phyloP scores from a whole-genome alignment of 140 eudicot species.

The Senecio squalidus region DNA sequence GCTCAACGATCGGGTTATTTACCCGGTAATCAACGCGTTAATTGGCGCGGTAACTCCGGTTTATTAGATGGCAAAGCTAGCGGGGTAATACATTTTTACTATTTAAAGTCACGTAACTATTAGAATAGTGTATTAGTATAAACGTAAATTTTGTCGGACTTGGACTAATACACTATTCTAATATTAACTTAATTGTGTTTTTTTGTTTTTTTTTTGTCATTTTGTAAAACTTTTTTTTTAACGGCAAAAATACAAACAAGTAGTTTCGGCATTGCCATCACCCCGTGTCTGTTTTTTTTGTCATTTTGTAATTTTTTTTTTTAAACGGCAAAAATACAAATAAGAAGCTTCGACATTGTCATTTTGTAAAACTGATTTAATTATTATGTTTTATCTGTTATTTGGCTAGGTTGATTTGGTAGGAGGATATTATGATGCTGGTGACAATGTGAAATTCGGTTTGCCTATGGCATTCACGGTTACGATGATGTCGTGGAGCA shows the following conservation, averaged over 20 bases:
- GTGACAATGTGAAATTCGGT: slow-evolving; percentile 98
- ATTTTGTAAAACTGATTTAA: not conserved
- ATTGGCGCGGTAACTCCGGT: slow-evolving; percentile 85
- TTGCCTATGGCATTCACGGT: slow-evolving; percentile 98
- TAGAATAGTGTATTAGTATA: too few relatives aligned
- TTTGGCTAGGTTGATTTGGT: slow-evolving; percentile 81
- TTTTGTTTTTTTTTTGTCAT: not conserved
- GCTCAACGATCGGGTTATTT: slow-evolving; percentile 92
- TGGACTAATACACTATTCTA: not conserved
- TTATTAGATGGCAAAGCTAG: slow-evolving; percentile 61
- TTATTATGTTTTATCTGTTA: not conserved
- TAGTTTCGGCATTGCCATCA: too few relatives aligned
- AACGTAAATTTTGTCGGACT: too few relatives aligned
- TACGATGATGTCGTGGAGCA: slow-evolving; percentile 98
- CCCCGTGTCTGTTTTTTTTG: too few relatives aligned
- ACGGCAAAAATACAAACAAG: too few relatives aligned
- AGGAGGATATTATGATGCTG: slow-evolving; percentile 99
- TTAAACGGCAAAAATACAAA: too few relatives aligned
- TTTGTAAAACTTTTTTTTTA: not conserved
- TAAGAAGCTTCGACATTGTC: too few relatives aligned
- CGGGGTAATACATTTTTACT: too few relatives aligned
- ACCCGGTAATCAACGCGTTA: slow-evolving; percentile 58
- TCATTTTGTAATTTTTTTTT: too few relatives aligned
- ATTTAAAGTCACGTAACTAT: too few relatives aligned
- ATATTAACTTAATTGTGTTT: not conserved